phyloP scores from a whole-genome alignment of 495 filamentous ascomycete genomes.

The Tuber borchii region DNA sequence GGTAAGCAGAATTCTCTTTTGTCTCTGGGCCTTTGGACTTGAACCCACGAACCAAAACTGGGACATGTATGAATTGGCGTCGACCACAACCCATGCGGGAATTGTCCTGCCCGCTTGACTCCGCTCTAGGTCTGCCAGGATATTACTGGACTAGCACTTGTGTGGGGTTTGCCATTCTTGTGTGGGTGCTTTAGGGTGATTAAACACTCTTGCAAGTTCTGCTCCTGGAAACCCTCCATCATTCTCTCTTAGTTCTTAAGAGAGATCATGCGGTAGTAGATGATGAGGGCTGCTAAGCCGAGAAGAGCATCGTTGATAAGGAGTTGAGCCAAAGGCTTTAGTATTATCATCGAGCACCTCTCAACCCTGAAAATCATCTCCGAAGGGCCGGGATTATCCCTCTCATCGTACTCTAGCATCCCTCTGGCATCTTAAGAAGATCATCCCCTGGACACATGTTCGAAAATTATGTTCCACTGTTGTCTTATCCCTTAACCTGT shows the following conservation, averaged over 20 bases:
- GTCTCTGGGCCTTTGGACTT: not conserved
- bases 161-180: not conserved
- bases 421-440: not conserved
- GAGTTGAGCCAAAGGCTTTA: not conserved
- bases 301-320: not conserved
- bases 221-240: not conserved
- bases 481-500: not conserved
- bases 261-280: not conserved
- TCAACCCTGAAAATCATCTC: not conserved
- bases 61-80: not conserved
- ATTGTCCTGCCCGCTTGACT: not conserved
- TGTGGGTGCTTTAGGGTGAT: not conserved
- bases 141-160: not conserved
- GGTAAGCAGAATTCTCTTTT: not conserved
- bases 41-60: not conserved
- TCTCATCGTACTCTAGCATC: not conserved
- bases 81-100: not conserved
- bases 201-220: not conserved
- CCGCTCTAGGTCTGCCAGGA: not conserved
- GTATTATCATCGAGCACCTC: not conserved
- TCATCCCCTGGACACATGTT: not conserved
- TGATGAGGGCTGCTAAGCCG: not conserved
- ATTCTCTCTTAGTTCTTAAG: not conserved
- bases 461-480: too few species aligned
- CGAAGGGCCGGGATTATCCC: not conserved